phyloP scores from a whole-genome alignment of 1,284 basidiomycete species.

The Cronartium quercuum region DNA sequence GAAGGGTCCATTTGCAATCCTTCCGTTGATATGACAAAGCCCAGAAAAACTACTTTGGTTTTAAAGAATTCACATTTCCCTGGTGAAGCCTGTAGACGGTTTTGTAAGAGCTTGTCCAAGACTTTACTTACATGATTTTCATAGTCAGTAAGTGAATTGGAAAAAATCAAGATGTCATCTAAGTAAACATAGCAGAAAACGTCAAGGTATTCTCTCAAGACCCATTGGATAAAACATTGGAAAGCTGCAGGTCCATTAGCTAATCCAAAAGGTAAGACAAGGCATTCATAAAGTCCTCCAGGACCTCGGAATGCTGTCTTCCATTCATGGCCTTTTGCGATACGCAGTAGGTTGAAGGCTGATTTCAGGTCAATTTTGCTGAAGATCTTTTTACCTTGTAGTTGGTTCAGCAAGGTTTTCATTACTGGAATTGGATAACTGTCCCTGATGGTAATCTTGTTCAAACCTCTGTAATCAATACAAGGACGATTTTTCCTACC shows the following conservation, averaged over 20 bases:
- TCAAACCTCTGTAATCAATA: constrained; percentile 50
- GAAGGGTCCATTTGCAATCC: constrained; percentile 6
- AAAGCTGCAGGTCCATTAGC: constrained; percentile 13
- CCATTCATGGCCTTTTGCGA: constrained; percentile 45
- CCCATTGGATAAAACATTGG: constrained; percentile 19
- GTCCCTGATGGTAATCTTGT: constrained; percentile 29
- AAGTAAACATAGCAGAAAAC: constrained; percentile 21
- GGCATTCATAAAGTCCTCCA: constrained; percentile 50
- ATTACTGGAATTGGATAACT: constrained; percentile 1
- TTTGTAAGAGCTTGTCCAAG: neutral
- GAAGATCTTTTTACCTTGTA: neutral
- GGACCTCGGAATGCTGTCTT: constrained; percentile 51
- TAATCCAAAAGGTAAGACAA: constrained; percentile 52
- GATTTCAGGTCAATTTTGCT: constrained; percentile 18
- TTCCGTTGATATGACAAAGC: neutral
- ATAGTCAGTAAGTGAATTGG: neutral
- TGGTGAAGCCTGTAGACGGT: neutral
- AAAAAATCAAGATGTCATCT: constrained; percentile 25
- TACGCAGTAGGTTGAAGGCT: constrained; percentile 1
- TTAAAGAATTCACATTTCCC: constrained; percentile 19
- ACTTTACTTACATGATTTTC: neutral
- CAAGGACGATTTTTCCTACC: constrained; percentile 43
- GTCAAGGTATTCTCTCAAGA: constrained; percentile 8
- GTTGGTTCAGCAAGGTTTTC: constrained; percentile 3
- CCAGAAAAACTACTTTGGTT: constrained; percentile 2